Evolutionary conservation across 2,329 filamentous ascomycete species (phyloP).

Genomic region (Aspergillus tubingensis): DNA sequence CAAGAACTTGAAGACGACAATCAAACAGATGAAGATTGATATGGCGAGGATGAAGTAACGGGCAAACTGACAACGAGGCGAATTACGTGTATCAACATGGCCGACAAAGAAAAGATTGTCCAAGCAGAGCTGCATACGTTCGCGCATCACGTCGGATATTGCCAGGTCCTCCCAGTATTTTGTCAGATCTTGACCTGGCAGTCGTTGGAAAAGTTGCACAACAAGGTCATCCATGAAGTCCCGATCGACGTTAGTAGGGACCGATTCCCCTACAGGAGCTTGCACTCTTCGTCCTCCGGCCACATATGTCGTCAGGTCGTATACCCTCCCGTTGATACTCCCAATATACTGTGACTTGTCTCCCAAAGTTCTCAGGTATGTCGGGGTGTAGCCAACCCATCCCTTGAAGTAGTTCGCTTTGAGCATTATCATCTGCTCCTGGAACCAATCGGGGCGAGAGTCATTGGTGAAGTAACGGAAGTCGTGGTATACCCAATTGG

Average conservation of each 20-base stretch:
- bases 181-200: conserved; percentile 76
- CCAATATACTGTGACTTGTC: conserved; percentile 68
- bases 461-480: conserved; percentile 85
- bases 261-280: conserved; percentile 56
- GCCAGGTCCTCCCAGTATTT: conserved; percentile 76
- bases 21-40: conserved; percentile 73
- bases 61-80: conserved; percentile 79
- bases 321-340: conserved; percentile 76
- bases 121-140: conserved; percentile 76
- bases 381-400: conserved; percentile 75
- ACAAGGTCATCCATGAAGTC: conserved; percentile 82
- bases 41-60: conserved; percentile 87
- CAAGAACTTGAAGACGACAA: conserved; percentile 95
- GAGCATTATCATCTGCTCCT: conserved; percentile 78
- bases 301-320: conserved; percentile 85
- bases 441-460: conserved; percentile 86
- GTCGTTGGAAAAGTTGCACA: conserved; percentile 72
- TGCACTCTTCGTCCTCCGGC: conserved; percentile 69
- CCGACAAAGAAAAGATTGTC: conserved; percentile 95
- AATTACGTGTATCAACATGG: conserved; percentile 87
- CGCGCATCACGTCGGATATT: conserved; percentile 59
- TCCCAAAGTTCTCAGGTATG: conserved; percentile 73
- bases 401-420: conserved; percentile 82
- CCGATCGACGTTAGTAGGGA: conserved; percentile 55
- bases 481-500: conserved; percentile 83